A percentile compares a stretch with the other conserved stretches of the same genome.
phyloP scores from a whole-genome alignment of 305 asterid genomes.

The Solanum hybrid region DNA sequence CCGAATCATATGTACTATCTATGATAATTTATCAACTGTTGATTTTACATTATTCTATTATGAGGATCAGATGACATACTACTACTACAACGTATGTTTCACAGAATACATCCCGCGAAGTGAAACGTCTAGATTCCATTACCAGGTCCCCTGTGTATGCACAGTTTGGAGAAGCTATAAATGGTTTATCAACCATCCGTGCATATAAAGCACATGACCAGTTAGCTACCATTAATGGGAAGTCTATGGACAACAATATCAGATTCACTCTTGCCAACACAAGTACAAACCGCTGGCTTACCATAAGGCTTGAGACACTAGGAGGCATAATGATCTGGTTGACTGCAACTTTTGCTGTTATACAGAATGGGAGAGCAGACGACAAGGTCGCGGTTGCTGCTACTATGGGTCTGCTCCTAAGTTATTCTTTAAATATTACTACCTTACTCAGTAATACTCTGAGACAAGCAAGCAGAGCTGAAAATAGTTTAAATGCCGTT shows the following conservation, averaged over 20 bases:
- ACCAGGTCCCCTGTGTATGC: slow-evolving; percentile 89
- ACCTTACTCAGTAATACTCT: slow-evolving; percentile 62
- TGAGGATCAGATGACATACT: slow-evolving; percentile 1
- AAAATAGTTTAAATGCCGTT: slow-evolving; percentile 84
- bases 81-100: slow-evolving; percentile 3
- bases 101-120: slow-evolving; percentile 93
- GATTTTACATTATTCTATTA: background rate
- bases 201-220: slow-evolving; percentile 85
- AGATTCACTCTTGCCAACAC: slow-evolving; percentile 66
- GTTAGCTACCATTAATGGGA: slow-evolving; percentile 63
- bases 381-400: slow-evolving; percentile 77
- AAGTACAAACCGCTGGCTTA: slow-evolving; percentile 87
- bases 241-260: slow-evolving; percentile 72
- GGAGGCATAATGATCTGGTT: slow-evolving; percentile 93
- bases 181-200: slow-evolving; percentile 76
- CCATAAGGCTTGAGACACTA: slow-evolving; percentile 67
- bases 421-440: slow-evolving; percentile 71
- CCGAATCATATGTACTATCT: background rate
- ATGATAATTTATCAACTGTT: background rate
- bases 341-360: slow-evolving; percentile 77
- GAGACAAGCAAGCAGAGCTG: slow-evolving; percentile 80
- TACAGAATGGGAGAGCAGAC: slow-evolving; percentile 64
- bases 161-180: slow-evolving; percentile 84
- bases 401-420: slow-evolving; percentile 81
- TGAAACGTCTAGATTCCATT: slow-evolving; percentile 76